Evolutionary conservation across 2,329 filamentous ascomycete genomes (phyloP).

Genomic region (Paecilomyces dactylethromorphus): DNA sequence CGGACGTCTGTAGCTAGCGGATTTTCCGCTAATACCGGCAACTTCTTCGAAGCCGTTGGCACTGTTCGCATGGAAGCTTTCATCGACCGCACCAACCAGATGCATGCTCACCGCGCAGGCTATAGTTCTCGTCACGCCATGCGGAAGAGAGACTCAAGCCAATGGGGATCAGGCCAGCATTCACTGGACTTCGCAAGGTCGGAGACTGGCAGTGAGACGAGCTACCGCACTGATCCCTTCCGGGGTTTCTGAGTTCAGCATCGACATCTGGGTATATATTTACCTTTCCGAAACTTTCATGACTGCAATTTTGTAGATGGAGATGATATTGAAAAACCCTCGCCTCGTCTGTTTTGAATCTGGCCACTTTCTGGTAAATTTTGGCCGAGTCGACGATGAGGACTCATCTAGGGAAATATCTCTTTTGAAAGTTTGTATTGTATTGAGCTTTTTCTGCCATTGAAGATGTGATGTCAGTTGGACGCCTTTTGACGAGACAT

Average conservation of each 20-base stretch:
- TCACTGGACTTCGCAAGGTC: conserved; percentile 29
- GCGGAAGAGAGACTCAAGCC: conserved; percentile 22
- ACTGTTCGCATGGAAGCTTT: conserved; percentile 98
- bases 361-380: neutral
- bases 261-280: neutral
- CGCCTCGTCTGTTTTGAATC: neutral
- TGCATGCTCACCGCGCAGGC: conserved; percentile 18
- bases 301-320: neutral
- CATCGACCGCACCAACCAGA: conserved; percentile 51
- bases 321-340: neutral
- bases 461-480: neutral
- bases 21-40: conserved; percentile 41
- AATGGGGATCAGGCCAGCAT: conserved; percentile 25
- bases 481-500: neutral
- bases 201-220: conserved; percentile 31
- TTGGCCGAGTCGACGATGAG: neutral
- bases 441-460: neutral
- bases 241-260: conserved; percentile 33
- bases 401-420: neutral
- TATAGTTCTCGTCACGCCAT: conserved; percentile 16
- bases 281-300: neutral
- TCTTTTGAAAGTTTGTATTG: neutral
- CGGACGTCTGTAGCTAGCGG: conserved; percentile 48
- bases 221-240: conserved; percentile 39
- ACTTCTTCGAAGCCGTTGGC: conserved; percentile 81